These are phyloP conservation scores for Hypsizygus marmoreus DNA, from an alignment of 768 basidiomycete genomes.

Conservation along the genomic window DNA sequence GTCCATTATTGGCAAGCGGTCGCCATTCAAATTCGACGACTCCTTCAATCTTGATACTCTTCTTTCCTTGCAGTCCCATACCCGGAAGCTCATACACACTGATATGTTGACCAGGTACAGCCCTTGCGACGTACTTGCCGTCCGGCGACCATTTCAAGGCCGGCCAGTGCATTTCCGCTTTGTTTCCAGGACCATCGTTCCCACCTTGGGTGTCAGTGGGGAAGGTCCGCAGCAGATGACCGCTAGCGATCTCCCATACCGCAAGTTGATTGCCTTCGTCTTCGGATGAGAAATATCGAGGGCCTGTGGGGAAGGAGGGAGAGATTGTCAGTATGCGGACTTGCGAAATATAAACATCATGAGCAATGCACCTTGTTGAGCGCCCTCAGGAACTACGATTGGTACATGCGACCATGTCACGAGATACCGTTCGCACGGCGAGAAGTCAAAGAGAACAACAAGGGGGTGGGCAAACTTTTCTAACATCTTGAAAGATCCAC, in stretches of 20 bases:
- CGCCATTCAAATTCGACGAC: constrained; percentile 99
- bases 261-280: constrained; percentile 97
- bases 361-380: constrained; percentile 78
- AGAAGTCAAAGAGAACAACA: constrained; percentile 95
- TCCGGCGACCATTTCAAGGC: constrained; percentile 97
- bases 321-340: no score
- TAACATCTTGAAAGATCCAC: constrained; percentile 83
- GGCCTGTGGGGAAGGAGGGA: no score
- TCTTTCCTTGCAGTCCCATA: constrained; percentile 94
- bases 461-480: constrained; percentile 94
- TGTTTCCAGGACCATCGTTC: constrained; percentile 55
- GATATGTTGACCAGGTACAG: constrained; percentile 90
- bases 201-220: constrained; percentile 61
- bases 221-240: constrained; percentile 91
- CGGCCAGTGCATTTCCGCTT: constrained; percentile 93
- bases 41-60: constrained; percentile 95
- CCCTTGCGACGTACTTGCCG: constrained; percentile 90
- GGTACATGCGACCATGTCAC: constrained; percentile 98
- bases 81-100: constrained; percentile 93
- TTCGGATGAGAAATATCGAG: constrained; percentile 85
- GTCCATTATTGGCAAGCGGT: constrained; percentile 82
- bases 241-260: constrained; percentile 98
- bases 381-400: constrained; percentile 81
- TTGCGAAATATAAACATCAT: no score
- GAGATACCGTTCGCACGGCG: constrained; percentile 93